Evolutionary conservation across 163 green algal species (phyloP), one percentile per base, ranked within the genome.

Genomic region (Coccomyxa subellipsoidea): DNA sequence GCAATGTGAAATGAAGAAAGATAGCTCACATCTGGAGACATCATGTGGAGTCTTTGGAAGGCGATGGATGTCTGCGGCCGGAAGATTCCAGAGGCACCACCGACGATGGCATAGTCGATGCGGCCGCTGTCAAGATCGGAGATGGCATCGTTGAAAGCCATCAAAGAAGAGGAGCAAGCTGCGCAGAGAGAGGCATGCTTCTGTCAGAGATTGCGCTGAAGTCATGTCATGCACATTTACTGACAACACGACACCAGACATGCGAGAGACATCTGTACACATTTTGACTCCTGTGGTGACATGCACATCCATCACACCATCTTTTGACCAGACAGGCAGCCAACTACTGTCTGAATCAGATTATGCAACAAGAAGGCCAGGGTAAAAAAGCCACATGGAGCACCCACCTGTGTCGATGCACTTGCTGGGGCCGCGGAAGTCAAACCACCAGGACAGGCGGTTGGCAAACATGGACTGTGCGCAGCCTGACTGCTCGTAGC

Each of bases 401-500:
- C 38, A 15, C n/a, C 18, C 6, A 77, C 35, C 35, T 77, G 34
- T 82, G 78, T 82, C 59, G 27, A 54, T 39, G 21, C 32, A n/a
- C 36, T 82, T 82, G 59, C 40, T 76, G 27, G 78, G 78, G 0
- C 78, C 78, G 18, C 34, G 34, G 36, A 82, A 82, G 35, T 37
- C n/a, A 66, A 70, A 82, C 23, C 37, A 82, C 31, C 38, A 82
- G 25, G 35, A 70, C 35, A 82, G 78, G 23, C 78, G 78, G 54
- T 82, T 82, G 78, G 78, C 35, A 38, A 66, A 69, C 78, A 82
- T 82, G 37, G 31, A 77, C 54, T 53, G 35, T 5, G 59, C 35
- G 35, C 78, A 82, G 37, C 78, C 78, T 38, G 78, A 35, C 77
- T 81, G 77, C 53, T 81, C 77, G 47, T 81, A 81, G 40, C 77